These are phyloP conservation scores for Cucurbita maxima DNA, from an alignment of 306 rosid species.

Conservation along the genomic window DNA sequence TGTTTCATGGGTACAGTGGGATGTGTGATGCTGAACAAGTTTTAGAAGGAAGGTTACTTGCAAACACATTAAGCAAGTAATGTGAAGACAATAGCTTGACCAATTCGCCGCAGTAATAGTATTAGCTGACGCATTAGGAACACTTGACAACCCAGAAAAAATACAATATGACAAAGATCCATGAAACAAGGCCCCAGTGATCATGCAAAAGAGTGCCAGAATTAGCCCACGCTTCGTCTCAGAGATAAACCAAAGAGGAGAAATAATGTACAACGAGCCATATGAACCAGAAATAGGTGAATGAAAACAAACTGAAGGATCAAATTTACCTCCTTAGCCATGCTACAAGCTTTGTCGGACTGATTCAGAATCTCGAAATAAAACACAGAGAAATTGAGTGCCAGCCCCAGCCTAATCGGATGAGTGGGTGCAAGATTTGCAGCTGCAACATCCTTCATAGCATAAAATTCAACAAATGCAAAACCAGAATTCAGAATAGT, in stretches of 20 bases:
- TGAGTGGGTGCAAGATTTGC: conserved; percentile 26
- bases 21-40: background rate
- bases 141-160: background rate
- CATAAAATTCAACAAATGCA: background rate
- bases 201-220: background rate
- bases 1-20: background rate
- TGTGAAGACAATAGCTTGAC: background rate
- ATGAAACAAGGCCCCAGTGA: background rate
- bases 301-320: background rate
- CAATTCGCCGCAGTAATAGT: background rate
- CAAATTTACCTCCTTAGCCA: conserved; percentile 24
- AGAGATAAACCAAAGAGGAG: background rate
- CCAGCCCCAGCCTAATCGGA: conserved; percentile 29
- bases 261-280: background rate
- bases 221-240: background rate
- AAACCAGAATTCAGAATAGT: background rate
- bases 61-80: background rate
- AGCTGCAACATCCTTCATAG: conserved; percentile 20
- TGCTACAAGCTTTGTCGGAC: conserved; percentile 23
- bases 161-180: background rate
- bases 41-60: background rate
- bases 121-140: background rate
- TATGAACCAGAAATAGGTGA: no score
- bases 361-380: conserved; percentile 25
- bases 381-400: conserved; percentile 30